Evolutionary conservation across 2,329 filamentous ascomycete genomes (phyloP), one percentile per base, ranked within the genome.

Genomic region (Ascochyta rabiei): DNA sequence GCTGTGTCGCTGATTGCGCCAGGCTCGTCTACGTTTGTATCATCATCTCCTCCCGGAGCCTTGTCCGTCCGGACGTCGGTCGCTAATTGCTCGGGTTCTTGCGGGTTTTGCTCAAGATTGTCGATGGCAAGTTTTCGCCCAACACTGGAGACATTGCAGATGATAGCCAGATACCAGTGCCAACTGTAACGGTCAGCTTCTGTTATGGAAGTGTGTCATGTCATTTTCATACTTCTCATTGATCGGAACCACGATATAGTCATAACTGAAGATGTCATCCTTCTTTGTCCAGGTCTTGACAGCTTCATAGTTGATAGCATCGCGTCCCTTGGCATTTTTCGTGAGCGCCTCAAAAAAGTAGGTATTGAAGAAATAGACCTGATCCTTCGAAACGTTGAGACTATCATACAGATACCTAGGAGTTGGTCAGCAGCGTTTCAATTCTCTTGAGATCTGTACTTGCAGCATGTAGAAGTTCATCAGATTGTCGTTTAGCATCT

Each of bases 131-230:
- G 59, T 30, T 70, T 73, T 30, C 76, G 72, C 26, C 66, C 62
- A n/a, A 95, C 80, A 46, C 82, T 86, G 3, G 86, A 84, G 2
- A 93, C 82, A 67, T 99, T 96, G 82, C 91, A 96, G 47, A 99
- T 93, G 51, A 99, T 93, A 7, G 91, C 92, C 61, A 98, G 80
- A 75, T 95, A 98, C 95, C 96, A 99, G 74, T 99, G 95, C 1
- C 59, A 50, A 18, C 53, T 60, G 35, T 4, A 16, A 2, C 10
- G 7, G 24, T 68, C 41, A 65, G 48, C 34, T 26, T 4, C 10
- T 21, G 5, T 3, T 37, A 19, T 7, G 23, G 21, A 15, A 21
- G 9, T 9, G 6, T 2, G 6, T 9, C 6, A 19, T 44, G 28
- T 30, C 12, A 64, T 53, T 24, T 41, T 52, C 68, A 18, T 59